A percentile compares a stretch with the other conserved stretches of the same genome.
Conservation (phyloP, 352 stramenopile genomes). For the Thalassiosira delicatula region DNA sequence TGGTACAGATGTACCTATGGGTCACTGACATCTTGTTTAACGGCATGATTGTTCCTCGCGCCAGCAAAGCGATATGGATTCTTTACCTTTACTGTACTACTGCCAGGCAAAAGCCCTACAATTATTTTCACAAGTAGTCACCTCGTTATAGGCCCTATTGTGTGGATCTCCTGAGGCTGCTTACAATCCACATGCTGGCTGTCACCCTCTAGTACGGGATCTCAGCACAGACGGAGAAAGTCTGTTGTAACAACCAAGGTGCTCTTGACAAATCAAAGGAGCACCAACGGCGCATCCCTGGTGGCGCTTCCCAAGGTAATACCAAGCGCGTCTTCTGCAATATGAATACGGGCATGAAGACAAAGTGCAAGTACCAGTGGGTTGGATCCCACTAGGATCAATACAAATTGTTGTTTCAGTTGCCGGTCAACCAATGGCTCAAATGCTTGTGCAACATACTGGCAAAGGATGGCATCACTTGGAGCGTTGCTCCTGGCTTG, state of each 20-base stretch:
- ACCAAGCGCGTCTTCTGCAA: not conserved
- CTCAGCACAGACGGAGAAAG: not conserved
- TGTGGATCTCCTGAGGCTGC: not conserved
- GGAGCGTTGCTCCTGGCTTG: no score
- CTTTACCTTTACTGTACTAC: not conserved
- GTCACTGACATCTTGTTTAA: not conserved
- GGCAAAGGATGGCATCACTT: no score
- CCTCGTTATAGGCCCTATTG: not conserved
- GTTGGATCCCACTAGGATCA: slow-evolving; percentile 4
- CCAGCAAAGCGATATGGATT: not conserved
- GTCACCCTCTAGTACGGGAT: not conserved
- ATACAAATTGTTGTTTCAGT: not conserved
- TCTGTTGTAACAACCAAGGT: slow-evolving; percentile 6
- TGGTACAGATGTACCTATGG: no score
- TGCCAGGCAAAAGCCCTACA: not conserved
- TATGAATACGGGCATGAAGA: not conserved
- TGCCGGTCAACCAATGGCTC: not conserved
- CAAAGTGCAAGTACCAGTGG: not conserved
- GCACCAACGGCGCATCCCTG: not conserved
- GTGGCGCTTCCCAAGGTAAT: not conserved
- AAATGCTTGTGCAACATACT: slow-evolving; percentile 4
- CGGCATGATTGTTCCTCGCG: not conserved
- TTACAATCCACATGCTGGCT: not conserved
- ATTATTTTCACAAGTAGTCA: not conserved
- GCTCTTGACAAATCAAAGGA: not conserved